Evolutionary conservation across 225 moss, liverwort and hornwort species (phyloP), one percentile per base, ranked within the genome.

Genomic region (Marchantia polymorpha): DNA sequence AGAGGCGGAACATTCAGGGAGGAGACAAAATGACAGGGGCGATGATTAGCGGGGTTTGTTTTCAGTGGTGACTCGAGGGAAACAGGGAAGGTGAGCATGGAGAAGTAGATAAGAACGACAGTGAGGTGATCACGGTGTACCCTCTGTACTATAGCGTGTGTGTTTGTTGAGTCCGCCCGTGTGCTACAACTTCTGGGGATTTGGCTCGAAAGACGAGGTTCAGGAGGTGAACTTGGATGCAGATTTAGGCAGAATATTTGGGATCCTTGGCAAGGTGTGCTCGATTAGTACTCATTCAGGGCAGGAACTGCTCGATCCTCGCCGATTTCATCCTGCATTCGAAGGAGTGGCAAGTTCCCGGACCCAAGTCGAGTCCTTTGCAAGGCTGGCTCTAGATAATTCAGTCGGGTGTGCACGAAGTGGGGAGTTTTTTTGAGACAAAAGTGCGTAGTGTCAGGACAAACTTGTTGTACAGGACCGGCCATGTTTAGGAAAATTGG

Each of bases 41-140:
- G 70, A 80, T 86, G 86, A 81, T 80, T 49, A 67, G 65, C 51
- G 74, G 82, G 26, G 83, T 86, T 69, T 83, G 77, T 61, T 77
- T 85, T 25, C 80, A 73, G 31, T 80, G 80, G 83, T 83, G 86
- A 78, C 73, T 55, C 25, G 46, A 64, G 52, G 73, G 70, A 73
- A 80, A 74, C 61, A 76, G 83, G 52, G 67, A 53, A 68, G 59
- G 50, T 77, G 75, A 52, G 66, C 59, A 12, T 52, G 19, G 56
- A 30, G 60, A 69, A 79, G 39, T 69, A 47, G 70, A 63, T 50
- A 22, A 58, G 54, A 39, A 52, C 17, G 65, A 52, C 22, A 66
- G 50, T 54, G 76, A 64, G 69, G 74, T 53, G 74, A 58, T 60
- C 26, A 73, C 51, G 52, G 27, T 29, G 46, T 47, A 27, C 26